These are phyloP conservation scores for Heliocybe sulcata DNA, from an alignment of 1,284 basidiomycete genomes.

Conservation along the genomic window DNA sequence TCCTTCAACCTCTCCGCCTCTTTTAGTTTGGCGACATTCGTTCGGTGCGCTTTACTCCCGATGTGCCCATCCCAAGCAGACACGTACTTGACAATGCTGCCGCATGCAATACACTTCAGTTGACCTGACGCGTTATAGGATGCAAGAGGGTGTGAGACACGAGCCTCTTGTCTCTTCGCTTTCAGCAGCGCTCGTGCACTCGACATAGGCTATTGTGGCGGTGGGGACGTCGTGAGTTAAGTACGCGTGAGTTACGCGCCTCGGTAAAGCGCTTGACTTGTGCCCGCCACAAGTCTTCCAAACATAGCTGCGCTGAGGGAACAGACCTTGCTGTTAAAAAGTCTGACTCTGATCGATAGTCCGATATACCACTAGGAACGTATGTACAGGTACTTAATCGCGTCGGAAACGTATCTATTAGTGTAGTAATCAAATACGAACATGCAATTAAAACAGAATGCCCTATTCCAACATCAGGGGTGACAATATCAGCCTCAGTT, in stretches of 20 bases:
- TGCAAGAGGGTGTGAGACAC: slow-evolving; percentile 66
- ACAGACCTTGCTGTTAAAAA: too few relatives aligned
- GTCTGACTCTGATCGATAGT: too few relatives aligned
- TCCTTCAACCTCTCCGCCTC: slow-evolving; percentile 41
- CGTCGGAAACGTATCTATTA: background rate
- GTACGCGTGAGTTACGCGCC: too few relatives aligned
- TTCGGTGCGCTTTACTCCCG: slow-evolving; percentile 72
- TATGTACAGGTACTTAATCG: background rate
- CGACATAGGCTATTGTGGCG: too few relatives aligned
- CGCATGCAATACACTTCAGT: slow-evolving; percentile 64
- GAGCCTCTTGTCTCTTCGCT: slow-evolving; percentile 67
- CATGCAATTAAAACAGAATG: too few relatives aligned
- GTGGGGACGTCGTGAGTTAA: background rate
- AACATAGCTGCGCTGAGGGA: too few relatives aligned
- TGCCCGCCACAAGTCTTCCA: too few relatives aligned
- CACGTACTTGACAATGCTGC: slow-evolving; percentile 57
- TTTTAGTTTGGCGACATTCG: slow-evolving; percentile 48
- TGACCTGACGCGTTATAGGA: slow-evolving; percentile 57
- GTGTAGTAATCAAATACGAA: background rate
- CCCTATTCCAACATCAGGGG: too few relatives aligned
- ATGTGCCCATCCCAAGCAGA: slow-evolving; percentile 81
- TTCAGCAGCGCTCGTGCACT: slow-evolving; percentile 70
- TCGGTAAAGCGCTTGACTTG: too few relatives aligned
- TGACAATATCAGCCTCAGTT: slow-evolving; percentile 13
- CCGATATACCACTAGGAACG: background rate